Evolutionary conservation across 2,329 filamentous ascomycete genomes (phyloP), one percentile per base, ranked within the genome.

Genomic region (Trichophaea hybrida): DNA sequence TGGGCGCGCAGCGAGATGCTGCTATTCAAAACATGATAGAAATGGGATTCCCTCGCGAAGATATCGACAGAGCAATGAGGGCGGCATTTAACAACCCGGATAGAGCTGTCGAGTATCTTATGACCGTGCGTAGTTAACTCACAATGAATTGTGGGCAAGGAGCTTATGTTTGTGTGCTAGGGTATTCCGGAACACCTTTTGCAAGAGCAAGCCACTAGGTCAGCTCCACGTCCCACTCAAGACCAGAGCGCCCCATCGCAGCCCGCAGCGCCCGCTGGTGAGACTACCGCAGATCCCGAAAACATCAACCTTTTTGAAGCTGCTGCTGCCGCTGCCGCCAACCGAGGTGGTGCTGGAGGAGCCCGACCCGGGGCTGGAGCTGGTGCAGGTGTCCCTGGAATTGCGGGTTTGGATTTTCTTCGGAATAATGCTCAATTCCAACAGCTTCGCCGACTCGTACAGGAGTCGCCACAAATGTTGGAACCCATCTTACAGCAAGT

Each of bases 401-500:
- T 87, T 32, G 85, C 85, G 32, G 94, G 90, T 70, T 81, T 98
- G 60, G 91, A 97, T 66, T 97, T 95, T 72, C 77, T 98, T 59
- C 85, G 93, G 70, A 88, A 90, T 73, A 97, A 97, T 72, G 85
- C 90, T 31, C 91, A 97, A 73, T 98, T 98, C 75, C 93, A 97
- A 75, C 93, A 98, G 75, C 81, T 98, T 61, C 86, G 93, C 64
- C 90, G 96, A 74, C 85, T 98, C 24, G 91, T 98, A 49, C 93
- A 98, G 75, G 90, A 96, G 73, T 88, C 97, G 72, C 93, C 93
- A 15, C 86, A 93, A 72, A 98, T 98, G 93, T 84, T 98, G 24
- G 93, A 98, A 76, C 91, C 93, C 5, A 97, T 98, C 67, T 78
- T 98, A 59, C 91, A 97, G 74, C 90, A 96, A 74, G 88, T 98